Percentiles rank a stretch among this genome's conserved stretches.
Conservation (phyloP, 129 eudicot genomes). For the Gnaphalium uliginosum region DNA sequence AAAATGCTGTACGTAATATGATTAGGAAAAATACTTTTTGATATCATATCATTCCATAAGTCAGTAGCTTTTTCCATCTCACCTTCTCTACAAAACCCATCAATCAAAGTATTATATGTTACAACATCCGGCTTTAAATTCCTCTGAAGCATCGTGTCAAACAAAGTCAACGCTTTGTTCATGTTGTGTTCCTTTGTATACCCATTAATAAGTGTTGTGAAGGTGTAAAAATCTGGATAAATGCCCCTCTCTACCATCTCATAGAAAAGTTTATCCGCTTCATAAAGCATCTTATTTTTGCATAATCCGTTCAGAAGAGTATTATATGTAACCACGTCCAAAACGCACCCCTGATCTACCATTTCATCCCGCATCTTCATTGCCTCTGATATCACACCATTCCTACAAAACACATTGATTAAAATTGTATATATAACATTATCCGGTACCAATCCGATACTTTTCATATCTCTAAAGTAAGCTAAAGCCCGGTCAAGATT, state of each 20-base stretch:
- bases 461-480: conserved; percentile 56
- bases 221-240: conserved; percentile 68
- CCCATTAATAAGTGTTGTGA: conserved; percentile 63
- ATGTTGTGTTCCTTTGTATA: conserved; percentile 59
- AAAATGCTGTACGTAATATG: conserved; percentile 56
- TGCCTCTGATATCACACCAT: conserved; percentile 60
- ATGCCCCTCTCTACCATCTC: conserved; percentile 74
- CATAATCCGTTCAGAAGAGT: conserved; percentile 73
- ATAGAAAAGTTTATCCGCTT: conserved; percentile 62
- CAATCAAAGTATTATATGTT: conserved; percentile 70
- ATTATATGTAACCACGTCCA: conserved; percentile 79
- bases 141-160: conserved; percentile 55
- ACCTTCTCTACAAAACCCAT: conserved; percentile 78
- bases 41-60: conserved; percentile 54
- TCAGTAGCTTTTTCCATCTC: conserved; percentile 67
- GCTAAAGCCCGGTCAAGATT: conserved; percentile 56
- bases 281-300: conserved; percentile 53
- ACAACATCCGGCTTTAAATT: conserved; percentile 74
- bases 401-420: conserved; percentile 61
- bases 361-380: conserved; percentile 73
- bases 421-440: conserved; percentile 68
- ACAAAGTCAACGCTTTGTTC: conserved; percentile 53
- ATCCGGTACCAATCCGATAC: conserved; percentile 62
- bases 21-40: conserved; percentile 48
- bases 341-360: conserved; percentile 58